Conservation (phyloP, 768 basidiomycete genomes). For the Auricularia auricula-judae region DNA sequence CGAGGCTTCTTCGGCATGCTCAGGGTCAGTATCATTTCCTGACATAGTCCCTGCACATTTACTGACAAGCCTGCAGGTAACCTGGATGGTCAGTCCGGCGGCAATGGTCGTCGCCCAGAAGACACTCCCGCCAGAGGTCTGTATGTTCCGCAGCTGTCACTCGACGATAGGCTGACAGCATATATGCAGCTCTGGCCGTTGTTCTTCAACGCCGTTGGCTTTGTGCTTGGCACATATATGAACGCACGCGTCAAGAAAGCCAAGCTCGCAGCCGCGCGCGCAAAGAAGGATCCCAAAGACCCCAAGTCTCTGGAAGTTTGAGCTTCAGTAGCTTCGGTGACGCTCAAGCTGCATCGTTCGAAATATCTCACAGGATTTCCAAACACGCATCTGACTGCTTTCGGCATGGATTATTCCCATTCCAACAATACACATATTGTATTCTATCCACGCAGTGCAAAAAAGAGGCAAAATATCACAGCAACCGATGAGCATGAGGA, state of each 20-base stretch:
- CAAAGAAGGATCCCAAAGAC: conserved; percentile 25
- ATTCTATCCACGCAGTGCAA: background rate
- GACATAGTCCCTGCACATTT: background rate
- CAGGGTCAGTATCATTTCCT: conserved; percentile 33
- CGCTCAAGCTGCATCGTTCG: too few relatives aligned
- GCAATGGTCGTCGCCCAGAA: conserved; percentile 68
- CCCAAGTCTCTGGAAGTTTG: background rate
- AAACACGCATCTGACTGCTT: background rate
- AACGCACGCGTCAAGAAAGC: conserved; percentile 62
- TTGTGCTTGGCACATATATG: conserved; percentile 69
- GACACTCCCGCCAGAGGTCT: conserved; percentile 65
- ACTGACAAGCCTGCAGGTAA: conserved; percentile 36
- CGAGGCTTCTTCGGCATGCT: conserved; percentile 66
- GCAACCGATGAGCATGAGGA: background rate
- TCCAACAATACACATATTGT: background rate
- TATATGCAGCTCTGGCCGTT: conserved; percentile 65
- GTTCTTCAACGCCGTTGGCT: conserved; percentile 73
- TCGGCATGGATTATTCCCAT: background rate
- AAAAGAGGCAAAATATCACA: background rate
- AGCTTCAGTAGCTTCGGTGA: background rate
- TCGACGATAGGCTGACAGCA: conserved; percentile 2
- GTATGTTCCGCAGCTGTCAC: conserved; percentile 9
- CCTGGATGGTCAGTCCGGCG: conserved; percentile 70
- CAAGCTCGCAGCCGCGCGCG: conserved; percentile 41
- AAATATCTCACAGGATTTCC: too few relatives aligned